Conservation (phyloP, 1,284 basidiomycete genomes). For the Cryptococcus hybrid region DNA sequence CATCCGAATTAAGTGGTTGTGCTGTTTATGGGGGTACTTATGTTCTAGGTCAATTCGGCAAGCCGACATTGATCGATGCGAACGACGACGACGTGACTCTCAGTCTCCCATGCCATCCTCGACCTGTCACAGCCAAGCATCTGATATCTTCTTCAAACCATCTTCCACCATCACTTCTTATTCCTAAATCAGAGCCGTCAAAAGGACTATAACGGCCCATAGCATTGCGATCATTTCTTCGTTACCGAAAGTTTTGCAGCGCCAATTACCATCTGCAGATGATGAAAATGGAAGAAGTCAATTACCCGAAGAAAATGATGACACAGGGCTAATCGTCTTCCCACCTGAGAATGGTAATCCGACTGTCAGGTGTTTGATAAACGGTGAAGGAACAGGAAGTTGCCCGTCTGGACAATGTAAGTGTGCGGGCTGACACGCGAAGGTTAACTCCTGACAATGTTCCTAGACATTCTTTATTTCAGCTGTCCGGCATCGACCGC, state of each 20-base stretch:
- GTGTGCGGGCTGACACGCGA: conserved; percentile 21
- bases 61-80: conserved; percentile 23
- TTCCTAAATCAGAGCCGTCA: not conserved
- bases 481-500: conserved; percentile 14
- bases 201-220: conserved; percentile 51
- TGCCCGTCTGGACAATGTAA: conserved; percentile 79
- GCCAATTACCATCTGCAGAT: not conserved
- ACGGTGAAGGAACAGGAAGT: conserved; percentile 80
- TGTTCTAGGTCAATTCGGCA: conserved; percentile 60
- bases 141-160: conserved; percentile 53
- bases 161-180: conserved; percentile 51
- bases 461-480: conserved; percentile 50
- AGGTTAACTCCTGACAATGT: not conserved
- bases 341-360: conserved; percentile 63
- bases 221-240: conserved; percentile 67
- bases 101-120: conserved; percentile 59
- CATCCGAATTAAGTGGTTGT: conserved; percentile 58
- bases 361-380: conserved; percentile 67
- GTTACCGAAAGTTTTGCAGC: conserved; percentile 27
- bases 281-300: conserved; percentile 17
- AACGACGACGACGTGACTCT: conserved; percentile 44
- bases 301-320: conserved; percentile 51
- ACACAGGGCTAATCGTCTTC: conserved; percentile 76
- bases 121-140: conserved; percentile 52
- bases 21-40: conserved; percentile 84